Base-by-base conservation (phyloP, 2,329 filamentous ascomycete genomes). In the Uncinocarpus reesii region DNA sequence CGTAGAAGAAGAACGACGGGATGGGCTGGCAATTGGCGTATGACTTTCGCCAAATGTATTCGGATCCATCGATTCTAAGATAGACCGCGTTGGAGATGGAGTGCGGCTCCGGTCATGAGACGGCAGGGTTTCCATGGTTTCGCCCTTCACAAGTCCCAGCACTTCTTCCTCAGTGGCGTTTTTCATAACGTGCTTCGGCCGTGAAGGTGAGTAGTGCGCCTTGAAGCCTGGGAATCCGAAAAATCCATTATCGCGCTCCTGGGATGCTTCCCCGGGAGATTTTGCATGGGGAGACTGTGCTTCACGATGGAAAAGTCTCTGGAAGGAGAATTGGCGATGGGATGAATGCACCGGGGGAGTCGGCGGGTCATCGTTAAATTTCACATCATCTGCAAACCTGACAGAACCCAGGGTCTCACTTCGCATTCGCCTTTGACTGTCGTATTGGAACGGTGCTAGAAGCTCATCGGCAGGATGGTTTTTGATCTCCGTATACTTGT, bases 251-350 rank as follows among this genome's bases (percentile, higher is more conserved):
- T 41, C 50, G 18, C 46, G 42, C 11, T 37, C 18, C n/a, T 36
- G 38, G 2, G 42, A 31, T 16, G 4, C 29, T 32, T 47, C 45
- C 13, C 35, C 13, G 20, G 35, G 24, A 13, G 23, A 23, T n/a
- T 5, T 20, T 24, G 26, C 23, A 26, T 16, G n/a, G 2, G 48
- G 15, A 20, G 53, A 36, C 7, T 57, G 57, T 29, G 57, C 47
- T 24, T 61, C 52, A 58, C 81, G 76, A 52, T 71, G 71, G 65
- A 95, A 92, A 45, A 95, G 80, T 55, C 84, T 87, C 55, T 89
- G 83, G 72, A 96, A 96, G 15, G 86, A 93, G 68, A 96, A 98
- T 61, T 95, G 86, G 52, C 90, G 77, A 55, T 72, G 77, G n/a
- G n/a, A n/a, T 8, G 83, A 70, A 47, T 76, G 78, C 2, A 75